phyloP scores from a whole-genome alignment of 192 early-diverging fungal genomes.

The Mortierella hygrophila region DNA sequence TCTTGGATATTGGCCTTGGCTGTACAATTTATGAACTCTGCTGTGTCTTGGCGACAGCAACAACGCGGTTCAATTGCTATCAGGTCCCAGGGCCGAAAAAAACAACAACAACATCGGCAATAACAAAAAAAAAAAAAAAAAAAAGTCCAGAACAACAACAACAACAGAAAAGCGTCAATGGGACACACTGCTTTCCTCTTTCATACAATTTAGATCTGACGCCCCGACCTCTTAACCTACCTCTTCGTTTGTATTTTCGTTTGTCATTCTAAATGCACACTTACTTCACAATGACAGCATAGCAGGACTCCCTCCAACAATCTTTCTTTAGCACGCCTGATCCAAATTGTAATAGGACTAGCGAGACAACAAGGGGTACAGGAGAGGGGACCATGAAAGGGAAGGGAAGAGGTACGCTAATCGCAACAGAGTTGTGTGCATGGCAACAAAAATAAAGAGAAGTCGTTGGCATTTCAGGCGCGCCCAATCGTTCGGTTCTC shows the following conservation, averaged over 20 bases:
- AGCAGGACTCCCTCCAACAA: not conserved
- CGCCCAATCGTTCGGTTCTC: not conserved
- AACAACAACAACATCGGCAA: not conserved
- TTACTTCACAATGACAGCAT: not conserved
- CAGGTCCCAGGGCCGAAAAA: not conserved
- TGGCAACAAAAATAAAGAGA: not conserved
- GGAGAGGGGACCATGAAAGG: too few relatives aligned
- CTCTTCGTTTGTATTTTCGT: not conserved
- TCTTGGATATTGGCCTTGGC: not conserved
- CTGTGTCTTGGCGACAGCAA: slow-evolving; percentile 2
- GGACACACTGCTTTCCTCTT: not conserved
- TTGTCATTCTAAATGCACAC: slow-evolving; percentile 13
- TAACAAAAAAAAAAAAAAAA: not conserved
- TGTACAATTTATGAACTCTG: not conserved
- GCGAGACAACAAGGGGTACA: too few relatives aligned
- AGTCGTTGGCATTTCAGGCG: too few relatives aligned
- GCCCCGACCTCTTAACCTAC: too few relatives aligned
- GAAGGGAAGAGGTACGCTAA: not conserved
- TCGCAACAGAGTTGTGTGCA: not conserved
- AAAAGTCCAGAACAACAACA: not conserved
- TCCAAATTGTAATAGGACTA: not conserved
- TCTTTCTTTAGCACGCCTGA: too few relatives aligned
- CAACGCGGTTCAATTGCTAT: not conserved
- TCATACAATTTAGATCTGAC: not conserved
- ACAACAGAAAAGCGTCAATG: not conserved